Evolutionary conservation across 176 grass and related monocot species (phyloP).

Genomic region (Aegilops bicornis): DNA sequence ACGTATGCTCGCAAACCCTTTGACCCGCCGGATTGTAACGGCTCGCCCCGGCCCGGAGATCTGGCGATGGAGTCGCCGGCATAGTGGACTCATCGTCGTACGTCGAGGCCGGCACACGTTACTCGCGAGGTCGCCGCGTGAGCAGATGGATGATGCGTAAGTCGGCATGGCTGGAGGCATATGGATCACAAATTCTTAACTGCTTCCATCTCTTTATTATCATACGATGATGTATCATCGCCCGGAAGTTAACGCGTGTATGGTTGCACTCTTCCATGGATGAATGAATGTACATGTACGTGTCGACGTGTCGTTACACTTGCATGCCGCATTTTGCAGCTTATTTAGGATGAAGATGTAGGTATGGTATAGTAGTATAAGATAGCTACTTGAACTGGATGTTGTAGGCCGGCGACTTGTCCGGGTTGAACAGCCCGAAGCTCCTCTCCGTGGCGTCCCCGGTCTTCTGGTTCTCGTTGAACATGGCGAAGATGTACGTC

Average conservation of each 20-base stretch:
- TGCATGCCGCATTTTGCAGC: not conserved
- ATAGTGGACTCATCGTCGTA: too few relatives aligned
- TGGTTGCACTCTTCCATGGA: not conserved
- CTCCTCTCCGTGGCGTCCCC: constrained; percentile 40
- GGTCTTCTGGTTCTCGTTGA: constrained; percentile 61
- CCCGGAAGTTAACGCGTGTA: not conserved
- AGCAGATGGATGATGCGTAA: not conserved
- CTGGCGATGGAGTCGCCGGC: too few relatives aligned
- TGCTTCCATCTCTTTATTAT: not conserved
- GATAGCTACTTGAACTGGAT: constrained; percentile 28
- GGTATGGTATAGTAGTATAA: not conserved
- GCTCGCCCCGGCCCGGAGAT: too few relatives aligned
- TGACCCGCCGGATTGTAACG: too few relatives aligned
- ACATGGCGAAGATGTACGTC: constrained; percentile 68
- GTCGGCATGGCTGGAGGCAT: not conserved
- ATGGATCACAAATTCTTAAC: not conserved
- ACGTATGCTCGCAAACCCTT: too few relatives aligned
- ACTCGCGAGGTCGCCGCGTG: not conserved
- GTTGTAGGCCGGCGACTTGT: constrained; percentile 40
- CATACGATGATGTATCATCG: not conserved
- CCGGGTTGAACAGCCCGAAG: constrained; percentile 53
- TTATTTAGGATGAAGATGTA: not conserved
- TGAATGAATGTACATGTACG: not conserved
- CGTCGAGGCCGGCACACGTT: too few relatives aligned
- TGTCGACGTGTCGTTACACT: not conserved